Evolutionary conservation across 1,284 basidiomycete species (phyloP).

Genomic region (Cystobasidiaceae sp.): DNA sequence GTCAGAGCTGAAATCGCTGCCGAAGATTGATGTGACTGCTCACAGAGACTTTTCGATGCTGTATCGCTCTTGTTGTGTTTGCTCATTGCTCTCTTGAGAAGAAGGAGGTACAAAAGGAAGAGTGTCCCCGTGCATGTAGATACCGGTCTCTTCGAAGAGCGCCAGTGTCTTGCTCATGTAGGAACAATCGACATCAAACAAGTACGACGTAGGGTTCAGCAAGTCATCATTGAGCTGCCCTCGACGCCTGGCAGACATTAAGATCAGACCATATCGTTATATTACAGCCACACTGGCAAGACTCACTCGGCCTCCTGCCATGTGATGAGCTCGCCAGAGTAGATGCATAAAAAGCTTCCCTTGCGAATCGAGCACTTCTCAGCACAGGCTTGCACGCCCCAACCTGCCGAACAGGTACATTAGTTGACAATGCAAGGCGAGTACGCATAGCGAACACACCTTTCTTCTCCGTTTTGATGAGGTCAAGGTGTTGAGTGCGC

Average conservation of each 20-base stretch:
- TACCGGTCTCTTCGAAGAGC: constrained; percentile 1
- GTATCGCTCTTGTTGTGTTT: background rate
- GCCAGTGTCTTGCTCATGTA: background rate
- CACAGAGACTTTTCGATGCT: background rate
- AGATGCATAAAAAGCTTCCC: constrained; percentile 21
- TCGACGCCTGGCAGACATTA: background rate
- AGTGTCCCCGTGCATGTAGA: constrained; percentile 4
- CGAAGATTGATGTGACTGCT: background rate
- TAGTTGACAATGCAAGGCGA: no score
- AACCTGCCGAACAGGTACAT: background rate
- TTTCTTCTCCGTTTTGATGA: constrained; percentile 21
- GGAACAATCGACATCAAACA: constrained; percentile 20
- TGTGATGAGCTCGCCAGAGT: constrained; percentile 22
- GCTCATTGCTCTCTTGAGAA: background rate
- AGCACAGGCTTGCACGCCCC: constrained; percentile 10
- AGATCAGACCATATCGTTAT: background rate
- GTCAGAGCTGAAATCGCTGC: no score
- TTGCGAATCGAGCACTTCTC: constrained; percentile 5
- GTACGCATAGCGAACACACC: constrained; percentile 14
- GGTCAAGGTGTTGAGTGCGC: background rate
- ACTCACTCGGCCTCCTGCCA: constrained; percentile 7
- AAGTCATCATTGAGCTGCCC: background rate
- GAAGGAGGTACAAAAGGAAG: background rate
- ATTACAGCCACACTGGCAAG: background rate
- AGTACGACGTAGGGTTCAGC: constrained; percentile 4